Evolutionary conservation across 257 asterid species (phyloP).

Genomic region (Lithospermum erythrorhizon): DNA sequence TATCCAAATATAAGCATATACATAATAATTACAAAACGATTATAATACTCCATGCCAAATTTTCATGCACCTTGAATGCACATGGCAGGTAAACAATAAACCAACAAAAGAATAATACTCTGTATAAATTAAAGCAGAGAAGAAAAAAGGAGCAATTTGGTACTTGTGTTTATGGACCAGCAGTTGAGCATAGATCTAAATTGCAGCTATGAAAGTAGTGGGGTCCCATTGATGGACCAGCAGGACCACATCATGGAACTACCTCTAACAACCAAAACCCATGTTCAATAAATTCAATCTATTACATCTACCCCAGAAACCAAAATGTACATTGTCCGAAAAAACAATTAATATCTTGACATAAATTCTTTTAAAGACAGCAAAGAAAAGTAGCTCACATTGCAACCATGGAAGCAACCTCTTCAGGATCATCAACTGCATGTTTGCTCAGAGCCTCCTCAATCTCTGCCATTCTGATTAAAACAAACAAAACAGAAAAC

Average conservation of each 20-base stretch:
- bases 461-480: slow-evolving; percentile 47
- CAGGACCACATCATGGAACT: not conserved
- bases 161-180: no score
- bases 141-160: not conserved
- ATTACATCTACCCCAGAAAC: not conserved
- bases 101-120: not conserved
- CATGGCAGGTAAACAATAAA: slow-evolving; percentile 11
- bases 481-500: slow-evolving; percentile 8
- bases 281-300: not conserved
- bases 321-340: not conserved
- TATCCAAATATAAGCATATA: not conserved
- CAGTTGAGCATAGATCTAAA: not conserved
- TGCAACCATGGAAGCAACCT: slow-evolving; percentile 72
- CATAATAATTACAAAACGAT: no score
- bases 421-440: slow-evolving; percentile 86
- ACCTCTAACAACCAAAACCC: not conserved
- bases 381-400: slow-evolving; percentile 38
- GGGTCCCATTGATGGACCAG: not conserved
- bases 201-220: not conserved
- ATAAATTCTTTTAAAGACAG: slow-evolving; percentile 6
- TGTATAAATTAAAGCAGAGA: not conserved
- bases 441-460: slow-evolving; percentile 49
- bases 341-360: not conserved
- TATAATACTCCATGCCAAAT: not conserved
- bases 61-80: slow-evolving; percentile 8